These are phyloP conservation scores for Termitomyces sp. DNA, from an alignment of 768 basidiomycete genomes.

Conservation along the genomic window DNA sequence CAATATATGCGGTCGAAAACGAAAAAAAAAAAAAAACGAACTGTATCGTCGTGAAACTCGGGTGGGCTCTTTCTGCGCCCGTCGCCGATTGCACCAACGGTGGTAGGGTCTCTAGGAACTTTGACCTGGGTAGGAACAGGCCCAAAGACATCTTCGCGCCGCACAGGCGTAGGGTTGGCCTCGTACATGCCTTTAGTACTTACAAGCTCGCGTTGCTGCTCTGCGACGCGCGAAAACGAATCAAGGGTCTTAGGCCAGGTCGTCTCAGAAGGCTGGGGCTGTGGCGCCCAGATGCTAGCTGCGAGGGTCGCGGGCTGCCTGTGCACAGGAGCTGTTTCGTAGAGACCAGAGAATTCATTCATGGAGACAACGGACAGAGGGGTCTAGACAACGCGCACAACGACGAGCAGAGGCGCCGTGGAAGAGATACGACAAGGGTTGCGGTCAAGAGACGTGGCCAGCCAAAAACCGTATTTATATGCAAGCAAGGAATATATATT, in stretches of 20 bases:
- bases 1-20: constrained; percentile 8
- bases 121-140: constrained; percentile 26
- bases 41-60: constrained; percentile 30
- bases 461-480: constrained; percentile 25
- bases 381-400: neutral
- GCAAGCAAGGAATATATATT: neutral
- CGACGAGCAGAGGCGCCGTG: neutral
- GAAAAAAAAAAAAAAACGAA: neutral
- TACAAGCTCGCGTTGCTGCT: constrained; percentile 33
- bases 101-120: constrained; percentile 11
- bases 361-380: constrained; percentile 10
- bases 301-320: constrained; percentile 34
- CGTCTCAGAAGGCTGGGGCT: constrained; percentile 59
- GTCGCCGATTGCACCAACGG: constrained; percentile 74
- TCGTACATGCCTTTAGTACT: constrained; percentile 9
- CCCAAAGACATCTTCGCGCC: constrained; percentile 64
- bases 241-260: constrained; percentile 69
- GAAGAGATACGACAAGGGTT: constrained; percentile 17
- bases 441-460: constrained; percentile 35
- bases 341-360: constrained; percentile 27
- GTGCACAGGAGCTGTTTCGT: constrained; percentile 28
- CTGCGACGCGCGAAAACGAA: constrained; percentile 49
- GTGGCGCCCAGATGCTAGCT: constrained; percentile 80
- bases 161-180: constrained; percentile 20
- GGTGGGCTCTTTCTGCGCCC: constrained; percentile 62